Conservation (phyloP, 139 green algal species). For the Picochlorum sp. region DNA sequence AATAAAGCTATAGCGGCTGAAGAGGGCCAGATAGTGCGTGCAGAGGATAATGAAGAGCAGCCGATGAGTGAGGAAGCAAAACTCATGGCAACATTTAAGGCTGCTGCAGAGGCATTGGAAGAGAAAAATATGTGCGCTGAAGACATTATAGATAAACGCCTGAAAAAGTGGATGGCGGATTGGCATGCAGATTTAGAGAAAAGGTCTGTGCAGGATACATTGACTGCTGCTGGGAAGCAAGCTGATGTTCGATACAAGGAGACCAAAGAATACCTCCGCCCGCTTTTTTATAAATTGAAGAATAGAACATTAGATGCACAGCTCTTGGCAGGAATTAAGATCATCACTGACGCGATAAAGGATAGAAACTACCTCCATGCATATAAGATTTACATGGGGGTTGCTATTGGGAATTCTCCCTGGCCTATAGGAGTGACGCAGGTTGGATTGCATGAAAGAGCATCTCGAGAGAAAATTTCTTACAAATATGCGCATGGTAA, state of each 20-base stretch:
- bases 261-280: conserved; percentile 76
- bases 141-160: conserved; percentile 49
- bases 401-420: conserved; percentile 89
- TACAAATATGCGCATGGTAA: conserved; percentile 13
- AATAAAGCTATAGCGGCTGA: not conserved
- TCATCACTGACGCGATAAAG: conserved; percentile 57
- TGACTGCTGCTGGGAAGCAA: conserved; percentile 41
- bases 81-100: conserved; percentile 38
- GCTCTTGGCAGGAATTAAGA: conserved; percentile 40
- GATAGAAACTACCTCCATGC: conserved; percentile 90
- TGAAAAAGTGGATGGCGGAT: conserved; percentile 45
- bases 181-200: conserved; percentile 87
- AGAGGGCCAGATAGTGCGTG: not conserved
- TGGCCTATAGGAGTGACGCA: conserved; percentile 97
- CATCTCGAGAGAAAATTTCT: conserved; percentile 92
- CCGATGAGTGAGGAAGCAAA: not conserved
- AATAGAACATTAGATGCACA: conserved; percentile 42
- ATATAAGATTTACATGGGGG: conserved; percentile 90
- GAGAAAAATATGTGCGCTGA: conserved; percentile 62
- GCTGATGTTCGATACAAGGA: conserved; percentile 62
- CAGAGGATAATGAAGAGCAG: not conserved
- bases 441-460: conserved; percentile 83
- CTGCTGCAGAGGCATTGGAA: conserved; percentile 45
- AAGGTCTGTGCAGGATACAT: conserved; percentile 34
- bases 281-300: conserved; percentile 71